phyloP scores from a whole-genome alignment of 208 protist genomes.

The Herpetomonas tarakana region DNA sequence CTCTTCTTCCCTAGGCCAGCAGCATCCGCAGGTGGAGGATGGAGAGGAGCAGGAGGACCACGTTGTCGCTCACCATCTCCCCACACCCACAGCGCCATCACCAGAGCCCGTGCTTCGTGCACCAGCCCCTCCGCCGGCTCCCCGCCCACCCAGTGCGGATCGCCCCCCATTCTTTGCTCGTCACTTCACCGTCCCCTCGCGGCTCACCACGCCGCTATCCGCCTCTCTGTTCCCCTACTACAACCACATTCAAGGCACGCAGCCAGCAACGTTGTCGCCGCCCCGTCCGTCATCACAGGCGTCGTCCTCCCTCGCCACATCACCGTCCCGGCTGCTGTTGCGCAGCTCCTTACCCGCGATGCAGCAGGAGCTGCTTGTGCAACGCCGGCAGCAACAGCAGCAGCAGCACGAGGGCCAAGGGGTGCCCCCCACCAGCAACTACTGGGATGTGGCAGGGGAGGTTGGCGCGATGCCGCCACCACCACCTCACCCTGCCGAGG shows the following conservation, averaged over 20 bases:
- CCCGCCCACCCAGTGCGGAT: neutral
- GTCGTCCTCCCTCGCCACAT: neutral
- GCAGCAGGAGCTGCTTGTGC: neutral
- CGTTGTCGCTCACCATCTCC: neutral
- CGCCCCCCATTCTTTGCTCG: neutral
- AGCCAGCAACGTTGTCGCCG: neutral
- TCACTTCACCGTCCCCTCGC: neutral
- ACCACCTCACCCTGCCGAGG: too few species aligned
- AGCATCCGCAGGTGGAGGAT: neutral
- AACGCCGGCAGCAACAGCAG: neutral
- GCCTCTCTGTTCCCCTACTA: neutral
- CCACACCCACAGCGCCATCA: neutral
- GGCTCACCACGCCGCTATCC: neutral
- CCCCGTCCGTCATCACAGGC: neutral
- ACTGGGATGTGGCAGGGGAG: neutral
- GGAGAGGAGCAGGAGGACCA: neutral
- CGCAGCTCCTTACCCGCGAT: neutral
- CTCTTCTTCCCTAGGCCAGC: too few species aligned
- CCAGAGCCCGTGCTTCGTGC: neutral
- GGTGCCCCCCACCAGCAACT: neutral
- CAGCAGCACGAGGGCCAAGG: neutral
- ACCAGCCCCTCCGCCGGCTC: too few species aligned
- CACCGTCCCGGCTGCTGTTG: neutral
- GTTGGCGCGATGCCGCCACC: too few species aligned
- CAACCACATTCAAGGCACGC: neutral